phyloP scores from a whole-genome alignment of 129 eudicot genomes.

The Logfia minima region DNA sequence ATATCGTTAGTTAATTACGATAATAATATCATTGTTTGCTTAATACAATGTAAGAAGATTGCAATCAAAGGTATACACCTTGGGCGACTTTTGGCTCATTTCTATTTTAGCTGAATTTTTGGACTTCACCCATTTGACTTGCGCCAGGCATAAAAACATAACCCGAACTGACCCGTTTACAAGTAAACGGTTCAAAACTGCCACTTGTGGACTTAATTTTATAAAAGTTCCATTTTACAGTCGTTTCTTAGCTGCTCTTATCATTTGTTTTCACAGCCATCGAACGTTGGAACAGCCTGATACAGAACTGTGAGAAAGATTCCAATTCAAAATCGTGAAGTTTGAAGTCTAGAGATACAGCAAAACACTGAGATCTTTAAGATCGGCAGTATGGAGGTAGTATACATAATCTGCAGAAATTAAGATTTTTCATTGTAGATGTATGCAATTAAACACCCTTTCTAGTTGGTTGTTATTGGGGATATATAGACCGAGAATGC shows the following conservation, averaged over 20 bases:
- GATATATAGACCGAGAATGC: slow-evolving; percentile 26
- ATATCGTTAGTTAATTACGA: neutral
- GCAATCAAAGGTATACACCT: neutral
- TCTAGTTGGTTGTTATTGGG: slow-evolving; percentile 29
- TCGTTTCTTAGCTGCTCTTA: slow-evolving; percentile 1
- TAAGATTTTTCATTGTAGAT: slow-evolving; percentile 30
- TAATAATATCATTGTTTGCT: neutral
- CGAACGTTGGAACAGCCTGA: slow-evolving; percentile 12
- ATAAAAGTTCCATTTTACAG: neutral
- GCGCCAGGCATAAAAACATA: neutral
- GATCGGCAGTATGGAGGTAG: slow-evolving; percentile 20
- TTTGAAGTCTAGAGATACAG: slow-evolving; percentile 21
- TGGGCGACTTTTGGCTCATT: neutral
- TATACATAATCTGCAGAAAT: slow-evolving; percentile 25
- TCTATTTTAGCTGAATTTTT: neutral
- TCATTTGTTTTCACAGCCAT: slow-evolving; percentile 42
- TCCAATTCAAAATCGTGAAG: slow-evolving; percentile 8
- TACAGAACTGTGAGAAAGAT: slow-evolving; percentile 1
- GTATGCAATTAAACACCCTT: slow-evolving; percentile 35
- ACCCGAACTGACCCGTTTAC: neutral
- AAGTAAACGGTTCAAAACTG: neutral
- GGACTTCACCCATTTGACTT: neutral
- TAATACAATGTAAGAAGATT: neutral
- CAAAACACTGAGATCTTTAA: slow-evolving; percentile 16
- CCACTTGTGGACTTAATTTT: neutral